Percentiles rank a stretch among this genome's conserved stretches.
phyloP scores from a whole-genome alignment of 2,329 filamentous ascomycete genomes.

The Pseudocercospora cruenta region DNA sequence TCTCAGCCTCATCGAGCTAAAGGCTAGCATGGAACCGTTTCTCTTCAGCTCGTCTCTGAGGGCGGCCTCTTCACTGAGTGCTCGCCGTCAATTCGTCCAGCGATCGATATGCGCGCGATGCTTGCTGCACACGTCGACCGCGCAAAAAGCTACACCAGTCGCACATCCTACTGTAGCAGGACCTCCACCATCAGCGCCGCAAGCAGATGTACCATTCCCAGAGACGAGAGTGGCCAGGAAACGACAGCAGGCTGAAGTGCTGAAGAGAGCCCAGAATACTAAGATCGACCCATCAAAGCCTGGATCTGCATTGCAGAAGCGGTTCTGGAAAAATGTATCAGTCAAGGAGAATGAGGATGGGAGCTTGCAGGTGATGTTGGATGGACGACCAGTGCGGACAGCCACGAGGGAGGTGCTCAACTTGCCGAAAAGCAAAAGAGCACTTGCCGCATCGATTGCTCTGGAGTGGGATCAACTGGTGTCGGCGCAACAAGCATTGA shows the following conservation, averaged over 20 bases:
- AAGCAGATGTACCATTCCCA: constrained; percentile 52
- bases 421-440: constrained; percentile 73
- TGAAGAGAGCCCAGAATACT: constrained; percentile 51
- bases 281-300: constrained; percentile 50
- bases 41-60: constrained; percentile 24
- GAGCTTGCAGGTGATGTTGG: constrained; percentile 70
- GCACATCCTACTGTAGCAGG: constrained; percentile 61
- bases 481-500: constrained; percentile 80
- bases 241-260: constrained; percentile 54
- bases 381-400: constrained; percentile 77
- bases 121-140: constrained; percentile 49
- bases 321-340: constrained; percentile 87
- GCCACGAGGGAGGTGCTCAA: constrained; percentile 72
- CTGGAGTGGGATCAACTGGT: constrained; percentile 90
- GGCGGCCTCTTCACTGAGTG: constrained; percentile 39
- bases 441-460: constrained; percentile 83
- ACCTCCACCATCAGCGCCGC: constrained; percentile 62
- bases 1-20: constrained; percentile 7
- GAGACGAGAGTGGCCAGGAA: constrained; percentile 54
- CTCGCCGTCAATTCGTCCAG: constrained; percentile 27
- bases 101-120: constrained; percentile 37
- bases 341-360: constrained; percentile 67
- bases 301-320: constrained; percentile 61
- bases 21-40: constrained; percentile 25
- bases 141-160: constrained; percentile 58